Evolutionary conservation across 257 asterid genomes (phyloP).

Genomic region (Jacaranda copaia): DNA sequence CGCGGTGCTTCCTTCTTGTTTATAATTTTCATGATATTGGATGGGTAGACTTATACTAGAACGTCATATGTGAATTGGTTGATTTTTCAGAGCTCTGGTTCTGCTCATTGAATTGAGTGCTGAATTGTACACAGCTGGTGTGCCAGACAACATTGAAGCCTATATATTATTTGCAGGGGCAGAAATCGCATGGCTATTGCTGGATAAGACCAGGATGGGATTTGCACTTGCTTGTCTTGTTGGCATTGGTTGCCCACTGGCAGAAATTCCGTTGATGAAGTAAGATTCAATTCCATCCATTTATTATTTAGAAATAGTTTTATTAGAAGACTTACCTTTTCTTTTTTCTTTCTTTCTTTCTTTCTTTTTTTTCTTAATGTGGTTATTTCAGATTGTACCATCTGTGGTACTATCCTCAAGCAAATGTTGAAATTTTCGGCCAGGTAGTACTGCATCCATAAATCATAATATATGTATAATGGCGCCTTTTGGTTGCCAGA

Average conservation of each 20-base stretch:
- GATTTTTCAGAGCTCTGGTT: conserved; percentile 58
- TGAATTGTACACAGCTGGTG: conserved; percentile 76
- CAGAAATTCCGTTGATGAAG: conserved; percentile 77
- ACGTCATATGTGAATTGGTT: too few species aligned
- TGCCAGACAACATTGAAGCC: conserved; percentile 68
- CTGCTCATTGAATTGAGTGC: conserved; percentile 72
- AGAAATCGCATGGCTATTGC: conserved; percentile 61
- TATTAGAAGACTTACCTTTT: neutral
- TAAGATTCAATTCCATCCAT: conserved; percentile 26
- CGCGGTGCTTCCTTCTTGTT: too few species aligned
- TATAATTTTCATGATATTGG: neutral
- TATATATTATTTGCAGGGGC: conserved; percentile 69
- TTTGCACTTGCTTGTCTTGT: conserved; percentile 68
- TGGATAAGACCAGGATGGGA: conserved; percentile 65
- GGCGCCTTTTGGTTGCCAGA: too few species aligned
- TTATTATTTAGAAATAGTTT: too few species aligned
- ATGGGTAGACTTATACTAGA: too few species aligned
- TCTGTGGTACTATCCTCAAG: conserved; percentile 82
- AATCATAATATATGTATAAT: neutral
- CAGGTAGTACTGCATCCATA: conserved; percentile 45
- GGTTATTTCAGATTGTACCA: conserved; percentile 56
- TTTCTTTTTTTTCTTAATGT: neutral
- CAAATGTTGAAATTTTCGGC: conserved; percentile 70
- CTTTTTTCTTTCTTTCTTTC: neutral
- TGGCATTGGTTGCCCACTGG: conserved; percentile 73